Conservation (phyloP, 441 rosid genomes). For the Jatropha multifida region DNA sequence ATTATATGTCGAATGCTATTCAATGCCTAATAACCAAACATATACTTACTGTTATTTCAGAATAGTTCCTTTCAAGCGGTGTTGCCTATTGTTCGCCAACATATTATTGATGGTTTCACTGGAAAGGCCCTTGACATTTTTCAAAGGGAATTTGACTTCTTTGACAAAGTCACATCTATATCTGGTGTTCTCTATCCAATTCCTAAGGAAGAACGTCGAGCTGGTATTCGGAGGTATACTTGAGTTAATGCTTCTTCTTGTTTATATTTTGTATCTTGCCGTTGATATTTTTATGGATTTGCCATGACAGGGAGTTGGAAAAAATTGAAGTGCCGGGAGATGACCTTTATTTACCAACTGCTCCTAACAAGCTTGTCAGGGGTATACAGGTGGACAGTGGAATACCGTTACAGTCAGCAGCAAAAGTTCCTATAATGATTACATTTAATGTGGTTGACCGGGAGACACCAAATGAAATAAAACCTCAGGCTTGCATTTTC, state of each 20-base stretch:
- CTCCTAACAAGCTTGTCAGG: conserved; percentile 83
- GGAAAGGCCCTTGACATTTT: conserved; percentile 79
- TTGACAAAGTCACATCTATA: conserved; percentile 91
- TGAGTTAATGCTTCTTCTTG: conserved; percentile 18
- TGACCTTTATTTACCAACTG: conserved; percentile 95
- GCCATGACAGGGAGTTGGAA: conserved; percentile 74
- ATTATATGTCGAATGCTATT: background rate
- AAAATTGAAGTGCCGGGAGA: conserved; percentile 86
- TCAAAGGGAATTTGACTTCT: conserved; percentile 88
- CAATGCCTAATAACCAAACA: conserved; percentile 21
- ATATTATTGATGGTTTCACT: conserved; percentile 78
- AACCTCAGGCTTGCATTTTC: conserved; percentile 97
- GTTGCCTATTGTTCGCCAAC: conserved; percentile 79
- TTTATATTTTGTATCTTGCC: conserved; percentile 16
- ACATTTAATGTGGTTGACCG: conserved; percentile 90
- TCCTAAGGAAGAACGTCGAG: conserved; percentile 97
- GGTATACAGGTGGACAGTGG: conserved; percentile 94
- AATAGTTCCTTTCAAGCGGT: conserved; percentile 66
- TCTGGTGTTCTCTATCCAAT: conserved; percentile 77
- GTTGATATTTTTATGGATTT: conserved; percentile 26
- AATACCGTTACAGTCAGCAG: conserved; percentile 97
- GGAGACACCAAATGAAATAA: conserved; percentile 57
- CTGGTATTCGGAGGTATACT: conserved; percentile 82
- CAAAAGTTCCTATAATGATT: conserved; percentile 97
- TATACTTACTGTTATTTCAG: conserved; percentile 47